Conservation (phyloP, 306 rosid genomes). For the Cicer cuneatum region DNA sequence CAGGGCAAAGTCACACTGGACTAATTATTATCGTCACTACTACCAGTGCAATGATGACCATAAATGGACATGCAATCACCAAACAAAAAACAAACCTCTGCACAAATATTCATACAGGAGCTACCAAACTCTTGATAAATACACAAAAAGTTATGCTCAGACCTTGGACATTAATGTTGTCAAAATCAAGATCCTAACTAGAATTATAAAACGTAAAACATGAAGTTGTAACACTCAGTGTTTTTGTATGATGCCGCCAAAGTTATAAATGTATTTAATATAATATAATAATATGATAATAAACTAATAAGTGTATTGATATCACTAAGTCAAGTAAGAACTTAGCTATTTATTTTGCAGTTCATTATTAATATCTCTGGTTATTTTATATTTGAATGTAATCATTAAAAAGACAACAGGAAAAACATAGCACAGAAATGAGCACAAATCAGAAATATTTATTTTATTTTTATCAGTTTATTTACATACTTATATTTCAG, state of each 20-base stretch:
- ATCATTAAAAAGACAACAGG: not conserved
- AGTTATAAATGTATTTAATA: not conserved
- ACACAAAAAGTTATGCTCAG: not conserved
- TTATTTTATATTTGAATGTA: not conserved
- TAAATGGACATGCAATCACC: not conserved
- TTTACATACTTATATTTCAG: not conserved
- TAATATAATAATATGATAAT: not conserved
- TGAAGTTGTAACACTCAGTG: not conserved
- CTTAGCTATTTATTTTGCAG: not conserved
- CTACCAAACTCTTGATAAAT: slow-evolving; percentile 2
- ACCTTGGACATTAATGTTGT: not conserved
- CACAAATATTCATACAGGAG: not conserved
- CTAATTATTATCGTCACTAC: not conserved
- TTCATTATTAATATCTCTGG: not conserved
- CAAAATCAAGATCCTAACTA: not conserved
- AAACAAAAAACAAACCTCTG: not conserved
- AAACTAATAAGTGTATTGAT: not conserved
- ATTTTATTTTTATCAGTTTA: not conserved
- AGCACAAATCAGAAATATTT: not conserved
- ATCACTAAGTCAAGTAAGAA: not conserved
- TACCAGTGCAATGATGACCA: slow-evolving; percentile 7
- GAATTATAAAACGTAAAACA: not conserved
- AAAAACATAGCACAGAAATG: not conserved
- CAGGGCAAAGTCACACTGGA: slow-evolving; percentile 28
- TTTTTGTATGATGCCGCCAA: not conserved